Percentiles rank a stretch among this genome's conserved stretches.
Conservation (phyloP, 2,329 filamentous ascomycete genomes). For the Phyllosticta capitalensis region DNA sequence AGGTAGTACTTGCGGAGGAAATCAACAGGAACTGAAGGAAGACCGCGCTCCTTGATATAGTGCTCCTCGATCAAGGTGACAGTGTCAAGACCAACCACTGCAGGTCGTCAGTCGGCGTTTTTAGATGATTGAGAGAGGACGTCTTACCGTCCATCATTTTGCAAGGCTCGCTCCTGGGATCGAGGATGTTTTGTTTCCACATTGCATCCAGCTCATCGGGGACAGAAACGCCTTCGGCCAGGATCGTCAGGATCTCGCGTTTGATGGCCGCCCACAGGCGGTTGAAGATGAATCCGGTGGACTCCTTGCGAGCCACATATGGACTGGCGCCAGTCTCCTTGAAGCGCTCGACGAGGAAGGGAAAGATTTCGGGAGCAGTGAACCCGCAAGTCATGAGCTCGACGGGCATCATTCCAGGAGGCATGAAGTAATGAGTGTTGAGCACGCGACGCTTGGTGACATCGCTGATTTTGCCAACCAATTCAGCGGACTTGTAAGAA, state of each 20-base stretch:
- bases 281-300: slow-evolving; percentile 47
- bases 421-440: slow-evolving; percentile 47
- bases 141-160: slow-evolving; percentile 35
- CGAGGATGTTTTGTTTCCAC: slow-evolving; percentile 34
- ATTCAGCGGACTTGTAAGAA: slow-evolving; percentile 42
- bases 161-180: slow-evolving; percentile 23
- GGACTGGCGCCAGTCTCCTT: slow-evolving; percentile 35
- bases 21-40: slow-evolving; percentile 32
- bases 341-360: slow-evolving; percentile 35
- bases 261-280: slow-evolving; percentile 50
- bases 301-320: slow-evolving; percentile 37
- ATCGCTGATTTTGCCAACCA: slow-evolving; percentile 35
- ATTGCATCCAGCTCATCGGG: slow-evolving; percentile 43
- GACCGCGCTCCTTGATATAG: slow-evolving; percentile 41
- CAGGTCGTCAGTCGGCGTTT: neutral
- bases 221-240: slow-evolving; percentile 41
- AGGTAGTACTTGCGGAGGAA: slow-evolving; percentile 39
- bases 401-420: slow-evolving; percentile 34
- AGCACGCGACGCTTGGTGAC: slow-evolving; percentile 32
- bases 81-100: slow-evolving; percentile 42
- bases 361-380: slow-evolving; percentile 36
- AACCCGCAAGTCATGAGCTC: slow-evolving; percentile 46
- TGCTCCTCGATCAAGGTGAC: slow-evolving; percentile 45
- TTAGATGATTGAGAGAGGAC: neutral
- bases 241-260: slow-evolving; percentile 40